A percentile compares a stretch with the other conserved stretches of the same genome.
These are phyloP conservation scores for Tricholoma hemisulphureum DNA, from an alignment of 768 basidiomycete species.

Conservation along the genomic window DNA sequence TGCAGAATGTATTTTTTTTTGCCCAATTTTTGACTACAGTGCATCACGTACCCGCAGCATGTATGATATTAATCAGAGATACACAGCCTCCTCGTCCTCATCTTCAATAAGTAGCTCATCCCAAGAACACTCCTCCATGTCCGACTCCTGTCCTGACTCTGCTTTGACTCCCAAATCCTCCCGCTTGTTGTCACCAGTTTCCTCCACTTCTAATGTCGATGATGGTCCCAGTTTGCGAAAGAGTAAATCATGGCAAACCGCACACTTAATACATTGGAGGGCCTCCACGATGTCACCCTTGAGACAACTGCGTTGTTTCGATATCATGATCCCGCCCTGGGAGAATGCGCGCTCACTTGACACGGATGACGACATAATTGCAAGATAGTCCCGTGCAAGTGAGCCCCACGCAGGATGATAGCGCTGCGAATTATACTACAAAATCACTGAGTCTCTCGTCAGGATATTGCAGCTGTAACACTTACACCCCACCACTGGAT, in stretches of 20 bases:
- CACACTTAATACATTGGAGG: conserved; percentile 30
- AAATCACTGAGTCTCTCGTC: neutral
- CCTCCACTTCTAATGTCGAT: neutral
- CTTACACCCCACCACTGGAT: conserved; percentile 37
- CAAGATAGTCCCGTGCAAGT: conserved; percentile 35
- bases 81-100: neutral
- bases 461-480: conserved; percentile 3
- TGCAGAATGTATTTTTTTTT: no score
- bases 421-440: neutral
- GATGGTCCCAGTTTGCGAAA: no score
- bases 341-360: conserved; percentile 42
- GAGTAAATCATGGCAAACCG: conserved; percentile 19
- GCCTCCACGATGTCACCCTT: no score
- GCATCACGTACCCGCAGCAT: no score
- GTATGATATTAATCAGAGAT: neutral
- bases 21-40: no score
- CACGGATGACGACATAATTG: conserved; percentile 38
- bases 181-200: neutral
- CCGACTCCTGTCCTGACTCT: neutral
- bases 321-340: no score
- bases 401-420: conserved; percentile 35
- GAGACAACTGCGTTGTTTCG: no score
- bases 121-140: neutral
- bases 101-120: neutral
- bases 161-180: neutral